These are phyloP conservation scores for Yarrowia alimentaria DNA, from an alignment of 805 yeast genomes.

Conservation along the genomic window DNA sequence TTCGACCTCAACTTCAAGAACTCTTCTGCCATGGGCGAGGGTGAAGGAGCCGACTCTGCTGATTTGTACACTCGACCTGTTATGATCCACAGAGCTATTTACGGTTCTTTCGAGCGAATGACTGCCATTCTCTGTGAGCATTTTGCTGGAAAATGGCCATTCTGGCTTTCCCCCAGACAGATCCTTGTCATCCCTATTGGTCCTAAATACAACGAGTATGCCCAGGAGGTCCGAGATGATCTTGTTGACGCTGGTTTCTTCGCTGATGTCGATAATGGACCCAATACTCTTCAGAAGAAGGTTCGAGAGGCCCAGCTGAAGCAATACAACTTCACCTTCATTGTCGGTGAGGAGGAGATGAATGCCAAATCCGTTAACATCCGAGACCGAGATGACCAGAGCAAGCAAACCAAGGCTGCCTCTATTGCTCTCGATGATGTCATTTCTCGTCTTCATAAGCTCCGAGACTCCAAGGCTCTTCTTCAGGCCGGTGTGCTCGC, in stretches of 20 bases:
- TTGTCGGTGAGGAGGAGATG: constrained; percentile 96
- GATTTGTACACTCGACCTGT: constrained; percentile 73
- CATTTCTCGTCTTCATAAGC: constrained; percentile 59
- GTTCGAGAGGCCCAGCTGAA: constrained; percentile 93
- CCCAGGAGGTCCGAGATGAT: constrained; percentile 69
- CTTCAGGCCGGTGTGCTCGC: constrained; percentile 16
- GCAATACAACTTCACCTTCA: constrained; percentile 92
- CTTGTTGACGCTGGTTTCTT: constrained; percentile 70
- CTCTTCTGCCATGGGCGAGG: constrained; percentile 36
- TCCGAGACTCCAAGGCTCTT: constrained; percentile 56
- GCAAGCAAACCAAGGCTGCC: constrained; percentile 85
- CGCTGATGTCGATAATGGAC: constrained; percentile 89
- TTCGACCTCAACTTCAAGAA: constrained; percentile 83
- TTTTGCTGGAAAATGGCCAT: constrained; percentile 99
- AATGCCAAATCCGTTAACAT: constrained; percentile 77
- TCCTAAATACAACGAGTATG: constrained; percentile 87
- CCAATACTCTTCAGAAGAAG: constrained; percentile 97
- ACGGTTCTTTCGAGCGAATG: constrained; percentile 99
- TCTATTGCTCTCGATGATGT: constrained; percentile 72
- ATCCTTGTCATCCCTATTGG: constrained; percentile 95
- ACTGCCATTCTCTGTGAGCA: constrained; percentile 97
- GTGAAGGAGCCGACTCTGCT: constrained; percentile 41
- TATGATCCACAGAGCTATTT: constrained; percentile 98
- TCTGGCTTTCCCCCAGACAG: constrained; percentile 99
- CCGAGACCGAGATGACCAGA: constrained; percentile 89